Evolutionary conservation across 495 filamentous ascomycete species (phyloP), one percentile per base, ranked within the genome.

Genomic region (Hypoxylon rickii): DNA sequence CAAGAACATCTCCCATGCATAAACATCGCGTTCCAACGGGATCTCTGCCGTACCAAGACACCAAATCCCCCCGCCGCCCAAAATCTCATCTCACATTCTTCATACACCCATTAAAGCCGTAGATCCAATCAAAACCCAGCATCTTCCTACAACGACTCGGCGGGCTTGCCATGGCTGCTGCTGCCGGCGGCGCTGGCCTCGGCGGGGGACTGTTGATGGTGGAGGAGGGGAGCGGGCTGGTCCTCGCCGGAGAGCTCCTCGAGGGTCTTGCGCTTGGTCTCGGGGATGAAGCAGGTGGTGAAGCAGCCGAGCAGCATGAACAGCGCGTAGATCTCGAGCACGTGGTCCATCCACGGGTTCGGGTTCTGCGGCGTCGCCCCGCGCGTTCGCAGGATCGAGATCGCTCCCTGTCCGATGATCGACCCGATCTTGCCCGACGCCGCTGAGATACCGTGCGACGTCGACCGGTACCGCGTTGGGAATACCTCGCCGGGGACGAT

Each of bases 401-500:
- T 80, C 58, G 79, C 75, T 45, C 78, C 73, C 69, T 82, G 79
- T 44, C 73, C 75, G 64, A 76, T 76, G 69, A 90, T 94, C 58
- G 89, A 86, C 18, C 92, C 91, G 18, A 95, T 66, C 67, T 96
- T 96, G 31, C 92, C 92, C 2, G 85, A 79, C 0, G 89, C 92
- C 19, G 90, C 92, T 3, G 87, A 90, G 69, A 96, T 84, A 50
- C 92, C 92, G 73, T 96, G 90, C 26, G 86, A 89, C 31, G 89
- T 91, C 22, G 84, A 89, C 8, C 92, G 82, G 72, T 92, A 94
- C 22, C 87, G 84, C 0, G 92, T 96, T 0, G 92, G 92, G 80
- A 93, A 96, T 51, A 87, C 86, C 64, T 96, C 92, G 17, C 89
- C 90, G 7, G 92, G 90, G 1, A 96, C 88, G 61, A 96, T 88